These are phyloP conservation scores for Boletus reticulatus DNA, from an alignment of 768 basidiomycete species.

Conservation along the genomic window DNA sequence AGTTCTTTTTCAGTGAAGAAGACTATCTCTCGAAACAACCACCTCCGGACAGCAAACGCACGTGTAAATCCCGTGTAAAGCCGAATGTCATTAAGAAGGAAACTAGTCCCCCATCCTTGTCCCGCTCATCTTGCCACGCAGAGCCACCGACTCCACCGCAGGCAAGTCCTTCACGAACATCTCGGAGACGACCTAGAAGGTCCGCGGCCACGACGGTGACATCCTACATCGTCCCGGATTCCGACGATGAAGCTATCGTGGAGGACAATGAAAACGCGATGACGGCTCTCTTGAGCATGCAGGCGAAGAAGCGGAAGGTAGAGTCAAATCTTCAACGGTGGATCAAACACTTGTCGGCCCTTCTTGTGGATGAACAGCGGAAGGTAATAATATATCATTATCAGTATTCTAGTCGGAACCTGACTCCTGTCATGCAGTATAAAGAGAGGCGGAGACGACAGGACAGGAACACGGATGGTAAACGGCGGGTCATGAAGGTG, in stretches of 20 bases:
- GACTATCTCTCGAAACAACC: conserved; percentile 53
- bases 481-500: conserved; percentile 60
- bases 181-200: conserved; percentile 59
- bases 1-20: conserved; percentile 68
- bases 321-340: conserved; percentile 57
- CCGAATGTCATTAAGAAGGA: conserved; percentile 42
- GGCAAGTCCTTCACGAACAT: conserved; percentile 18
- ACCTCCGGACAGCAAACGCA: conserved; percentile 21
- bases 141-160: conserved; percentile 14
- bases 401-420: conserved; percentile 1
- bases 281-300: conserved; percentile 27
- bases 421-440: conserved; percentile 40
- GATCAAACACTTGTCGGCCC: conserved; percentile 61
- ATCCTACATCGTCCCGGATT: conserved; percentile 67
- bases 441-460: conserved; percentile 58
- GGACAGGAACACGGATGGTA: conserved; percentile 47
- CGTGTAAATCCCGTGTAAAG: conserved; percentile 26
- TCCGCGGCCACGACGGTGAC: conserved; percentile 48
- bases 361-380: conserved; percentile 65
- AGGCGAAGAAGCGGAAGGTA: conserved; percentile 36
- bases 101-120: conserved; percentile 29
- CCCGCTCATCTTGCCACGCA: conserved; percentile 21
- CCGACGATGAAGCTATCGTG: conserved; percentile 61
- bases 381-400: conserved; percentile 45
- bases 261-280: conserved; percentile 37